Evolutionary conservation across 2,329 filamentous ascomycete genomes (phyloP), one percentile per base, ranked within the genome.

Genomic region (Cordyceps fumosorosea): DNA sequence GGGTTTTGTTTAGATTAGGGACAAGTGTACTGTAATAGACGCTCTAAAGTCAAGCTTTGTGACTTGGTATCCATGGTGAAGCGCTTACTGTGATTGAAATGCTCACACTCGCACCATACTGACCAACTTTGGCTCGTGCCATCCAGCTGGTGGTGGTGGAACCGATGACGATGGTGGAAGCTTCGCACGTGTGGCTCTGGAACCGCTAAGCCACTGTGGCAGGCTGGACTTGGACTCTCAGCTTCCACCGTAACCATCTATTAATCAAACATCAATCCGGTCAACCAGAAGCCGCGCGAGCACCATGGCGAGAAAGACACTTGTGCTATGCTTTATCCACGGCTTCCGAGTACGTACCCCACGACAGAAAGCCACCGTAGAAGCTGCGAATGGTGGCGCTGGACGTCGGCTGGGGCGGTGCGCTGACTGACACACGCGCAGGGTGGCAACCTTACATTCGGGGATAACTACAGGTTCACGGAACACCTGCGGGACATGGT

Each of bases 311-410:
- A 89, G 88, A 80, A 92, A 90, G 77, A 95, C 89, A 63, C 76
- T 96, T 44, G 76, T 96, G 45, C 77, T 96, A 64, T 90, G 89
- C 71, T 95, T 95, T 74, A 90, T 95, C 64, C 91, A 96, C 75
- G 91, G 91, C 72, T 96, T 96, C 84, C 91, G 95, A 82, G 85
- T 86, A 70, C 48, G 69, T 65, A 11, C 24, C 18, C 1, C 24
- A 29, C 14, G 29, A 29, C 26, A 18, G 8, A 3, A 29, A 20
- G 14, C 18, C 16, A 18, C 16, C 7, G 18, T 47, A 10, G 18
- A 20, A 11, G 44, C 44, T 18, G 37, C 42, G 3, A 42, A 32
- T 42, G 22, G 26, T n/a, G 24, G 18, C 20, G 42, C 34, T 6
- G 5, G 11, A 34, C 10, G 32, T 18, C 18, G 26, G 26, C 26